Evolutionary conservation across 2,329 filamentous ascomycete species (phyloP).

Genomic region (Raffaelea albimanens): DNA sequence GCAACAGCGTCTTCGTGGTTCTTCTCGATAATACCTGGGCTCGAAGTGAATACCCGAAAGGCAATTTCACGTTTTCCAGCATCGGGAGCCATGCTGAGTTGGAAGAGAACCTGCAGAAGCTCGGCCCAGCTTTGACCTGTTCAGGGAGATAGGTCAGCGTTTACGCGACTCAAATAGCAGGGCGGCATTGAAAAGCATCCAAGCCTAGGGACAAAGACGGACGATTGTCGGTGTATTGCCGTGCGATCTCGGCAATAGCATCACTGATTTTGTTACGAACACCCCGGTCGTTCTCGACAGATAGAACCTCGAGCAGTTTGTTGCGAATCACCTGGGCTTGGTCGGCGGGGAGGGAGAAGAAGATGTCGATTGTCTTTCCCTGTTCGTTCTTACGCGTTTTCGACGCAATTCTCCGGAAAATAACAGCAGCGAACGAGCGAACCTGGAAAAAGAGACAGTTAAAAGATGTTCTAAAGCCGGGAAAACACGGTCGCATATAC

Average conservation of each 20-base stretch:
- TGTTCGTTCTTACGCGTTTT: slow-evolving; percentile 72
- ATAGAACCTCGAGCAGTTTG: slow-evolving; percentile 72
- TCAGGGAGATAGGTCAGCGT: neutral
- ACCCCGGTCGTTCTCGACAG: slow-evolving; percentile 59
- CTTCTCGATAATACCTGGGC: slow-evolving; percentile 89
- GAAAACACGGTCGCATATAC: neutral
- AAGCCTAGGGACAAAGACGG: slow-evolving; percentile 26
- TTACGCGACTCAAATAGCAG: neutral
- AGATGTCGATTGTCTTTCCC: slow-evolving; percentile 70
- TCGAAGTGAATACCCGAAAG: slow-evolving; percentile 91
- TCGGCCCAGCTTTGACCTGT: slow-evolving; percentile 81
- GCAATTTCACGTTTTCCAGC: slow-evolving; percentile 81
- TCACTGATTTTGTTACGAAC: slow-evolving; percentile 95
- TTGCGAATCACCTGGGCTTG: slow-evolving; percentile 71
- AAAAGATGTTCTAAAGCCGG: neutral
- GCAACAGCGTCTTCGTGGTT: slow-evolving; percentile 90
- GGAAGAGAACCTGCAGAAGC: slow-evolving; percentile 75
- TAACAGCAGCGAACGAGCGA: slow-evolving; percentile 83
- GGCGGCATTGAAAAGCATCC: no score
- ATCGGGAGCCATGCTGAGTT: slow-evolving; percentile 79
- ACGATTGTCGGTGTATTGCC: slow-evolving; percentile 92
- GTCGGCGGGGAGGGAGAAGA: slow-evolving; percentile 66
- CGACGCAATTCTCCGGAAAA: slow-evolving; percentile 88
- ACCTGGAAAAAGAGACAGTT: slow-evolving; percentile 42
- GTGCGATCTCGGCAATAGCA: slow-evolving; percentile 89